Evolutionary conservation across 768 basidiomycete species (phyloP).

Genomic region (Sporobolomyces roseus): DNA sequence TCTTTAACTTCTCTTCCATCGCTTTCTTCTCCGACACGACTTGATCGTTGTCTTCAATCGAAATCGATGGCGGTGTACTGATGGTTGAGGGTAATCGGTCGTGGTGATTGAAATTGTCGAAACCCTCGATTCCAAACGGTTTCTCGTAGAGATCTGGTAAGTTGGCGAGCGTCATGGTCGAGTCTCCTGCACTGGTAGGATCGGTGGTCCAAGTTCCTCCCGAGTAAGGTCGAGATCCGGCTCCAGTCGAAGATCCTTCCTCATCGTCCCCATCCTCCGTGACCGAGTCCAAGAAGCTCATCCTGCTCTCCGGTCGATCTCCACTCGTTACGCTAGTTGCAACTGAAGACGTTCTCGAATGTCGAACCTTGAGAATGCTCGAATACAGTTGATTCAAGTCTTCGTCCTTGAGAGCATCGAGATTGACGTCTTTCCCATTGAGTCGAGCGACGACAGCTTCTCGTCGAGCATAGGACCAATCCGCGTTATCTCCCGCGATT

Average conservation of each 20-base stretch:
- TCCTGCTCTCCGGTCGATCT: conserved; percentile 72
- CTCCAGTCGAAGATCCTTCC: conserved; percentile 22
- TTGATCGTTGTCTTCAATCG: conserved; percentile 62
- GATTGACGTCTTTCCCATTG: conserved; percentile 72
- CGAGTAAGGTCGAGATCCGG: conserved; percentile 59
- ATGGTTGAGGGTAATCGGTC: conserved; percentile 5
- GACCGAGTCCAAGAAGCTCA: conserved; percentile 45
- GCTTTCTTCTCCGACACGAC: conserved; percentile 54
- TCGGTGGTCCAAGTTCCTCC: conserved; percentile 72
- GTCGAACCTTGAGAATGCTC: conserved; percentile 88
- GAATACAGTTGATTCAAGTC: conserved; percentile 71
- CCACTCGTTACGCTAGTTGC: conserved; percentile 59
- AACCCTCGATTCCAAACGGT: conserved; percentile 43
- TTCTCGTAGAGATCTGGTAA: conserved; percentile 66
- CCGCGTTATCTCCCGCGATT: conserved; percentile 67
- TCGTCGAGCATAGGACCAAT: conserved; percentile 95
- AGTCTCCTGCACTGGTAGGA: conserved; percentile 71
- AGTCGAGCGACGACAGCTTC: conserved; percentile 85
- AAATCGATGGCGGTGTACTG: conserved; percentile 11
- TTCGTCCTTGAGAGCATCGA: conserved; percentile 89
- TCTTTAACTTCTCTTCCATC: conserved; percentile 39
- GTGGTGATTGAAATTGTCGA: conserved; percentile 6
- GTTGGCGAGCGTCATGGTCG: conserved; percentile 49
- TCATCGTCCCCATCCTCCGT: conserved; percentile 43
- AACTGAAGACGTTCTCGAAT: conserved; percentile 56